phyloP scores from a whole-genome alignment of 2,329 filamentous ascomycete species.

The Aspergillus brunneoviolaceus region DNA sequence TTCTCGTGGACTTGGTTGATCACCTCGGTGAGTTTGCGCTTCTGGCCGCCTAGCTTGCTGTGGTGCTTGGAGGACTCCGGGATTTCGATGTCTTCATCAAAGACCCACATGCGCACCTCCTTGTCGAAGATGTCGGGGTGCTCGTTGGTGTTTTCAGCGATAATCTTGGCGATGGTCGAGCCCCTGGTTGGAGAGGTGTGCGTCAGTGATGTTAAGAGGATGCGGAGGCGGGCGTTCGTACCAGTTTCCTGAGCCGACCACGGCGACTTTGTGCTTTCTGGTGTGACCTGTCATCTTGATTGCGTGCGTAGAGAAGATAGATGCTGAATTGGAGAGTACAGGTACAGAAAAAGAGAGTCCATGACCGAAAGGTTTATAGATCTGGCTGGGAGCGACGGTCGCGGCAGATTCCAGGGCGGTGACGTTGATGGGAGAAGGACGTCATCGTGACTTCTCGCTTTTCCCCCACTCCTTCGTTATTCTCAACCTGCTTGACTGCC shows the following conservation, averaged over 20 bases:
- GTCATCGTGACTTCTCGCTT: neutral
- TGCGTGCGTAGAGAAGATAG: neutral
- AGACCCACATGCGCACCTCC: conserved; percentile 41
- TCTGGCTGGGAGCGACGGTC: neutral
- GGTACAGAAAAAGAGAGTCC: neutral
- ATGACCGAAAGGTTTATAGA: neutral
- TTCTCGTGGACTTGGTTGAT: conserved; percentile 94
- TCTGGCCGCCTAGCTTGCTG: conserved; percentile 59
- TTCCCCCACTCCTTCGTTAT: neutral
- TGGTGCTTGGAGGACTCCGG: conserved; percentile 69
- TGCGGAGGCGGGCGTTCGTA: conserved; percentile 39
- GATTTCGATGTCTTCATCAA: conserved; percentile 78
- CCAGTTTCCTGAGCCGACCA: conserved; percentile 95
- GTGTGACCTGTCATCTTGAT: neutral
- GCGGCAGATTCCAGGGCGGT: neutral
- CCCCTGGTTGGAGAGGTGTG: conserved; percentile 59
- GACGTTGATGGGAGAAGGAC: neutral
- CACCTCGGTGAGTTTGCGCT: conserved; percentile 79
- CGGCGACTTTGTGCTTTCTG: conserved; percentile 49
- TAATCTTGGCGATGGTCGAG: conserved; percentile 91
- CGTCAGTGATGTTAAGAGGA: neutral
- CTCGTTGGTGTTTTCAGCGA: conserved; percentile 80
- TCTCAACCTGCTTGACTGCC: neutral
- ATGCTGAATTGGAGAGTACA: neutral
- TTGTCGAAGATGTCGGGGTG: conserved; percentile 77